These are phyloP conservation scores for Euclidium syriacum DNA, from an alignment of 345 rosid genomes.

Conservation along the genomic window DNA sequence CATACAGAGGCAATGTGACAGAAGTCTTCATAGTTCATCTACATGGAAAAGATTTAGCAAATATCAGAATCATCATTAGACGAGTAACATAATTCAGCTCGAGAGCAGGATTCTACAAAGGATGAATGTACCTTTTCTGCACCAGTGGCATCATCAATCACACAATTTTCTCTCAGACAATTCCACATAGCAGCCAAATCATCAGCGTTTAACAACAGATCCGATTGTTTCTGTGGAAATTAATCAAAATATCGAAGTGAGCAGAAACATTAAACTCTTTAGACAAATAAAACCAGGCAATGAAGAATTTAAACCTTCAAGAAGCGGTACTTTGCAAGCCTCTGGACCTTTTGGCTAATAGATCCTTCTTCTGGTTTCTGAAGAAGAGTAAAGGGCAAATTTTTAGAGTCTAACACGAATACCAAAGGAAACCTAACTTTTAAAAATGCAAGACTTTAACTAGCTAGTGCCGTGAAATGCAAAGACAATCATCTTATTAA, in stretches of 20 bases:
- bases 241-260: not conserved
- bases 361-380: conserved; percentile 99
- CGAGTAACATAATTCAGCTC: conserved; percentile 1
- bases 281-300: not conserved
- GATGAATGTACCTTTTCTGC: conserved; percentile 81
- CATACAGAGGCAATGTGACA: conserved; percentile 98
- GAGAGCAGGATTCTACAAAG: not conserved
- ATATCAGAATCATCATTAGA: conserved; percentile 12
- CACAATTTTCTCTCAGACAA: conserved; percentile 98
- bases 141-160: conserved; percentile 94
- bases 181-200: conserved; percentile 99
- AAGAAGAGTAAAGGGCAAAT: conserved; percentile 26
- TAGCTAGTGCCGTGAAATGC: not conserved
- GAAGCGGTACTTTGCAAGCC: conserved; percentile 89
- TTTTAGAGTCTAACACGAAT: not conserved
- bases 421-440: not conserved
- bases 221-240: conserved; percentile 88
- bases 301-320: conserved; percentile 51
- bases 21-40: conserved; percentile 99
- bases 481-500: not conserved
- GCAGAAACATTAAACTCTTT: not conserved
- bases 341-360: conserved; percentile 88
- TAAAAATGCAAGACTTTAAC: not conserved
- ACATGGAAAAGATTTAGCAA: conserved; percentile 15
- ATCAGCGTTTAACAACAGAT: conserved; percentile 89